Evolutionary conservation across 1,284 basidiomycete species (phyloP).

Genomic region (Sparassis latifolia): DNA sequence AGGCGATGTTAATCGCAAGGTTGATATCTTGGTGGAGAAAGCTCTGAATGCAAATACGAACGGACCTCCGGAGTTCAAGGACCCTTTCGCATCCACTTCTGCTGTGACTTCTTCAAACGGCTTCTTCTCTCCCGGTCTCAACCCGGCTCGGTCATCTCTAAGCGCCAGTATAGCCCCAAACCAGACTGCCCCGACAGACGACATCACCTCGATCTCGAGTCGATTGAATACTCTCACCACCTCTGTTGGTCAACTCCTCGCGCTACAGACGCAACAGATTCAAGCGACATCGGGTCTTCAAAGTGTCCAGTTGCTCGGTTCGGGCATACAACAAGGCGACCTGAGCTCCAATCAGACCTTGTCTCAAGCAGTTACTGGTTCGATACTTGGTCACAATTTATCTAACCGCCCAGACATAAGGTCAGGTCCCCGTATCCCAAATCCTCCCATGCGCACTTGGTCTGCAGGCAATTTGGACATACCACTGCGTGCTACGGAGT

Average conservation of each 20-base stretch:
- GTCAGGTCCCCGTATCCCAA: conserved; percentile 48
- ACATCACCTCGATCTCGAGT: conserved; percentile 73
- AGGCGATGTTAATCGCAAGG: conserved; percentile 67
- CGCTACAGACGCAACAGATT: conserved; percentile 67
- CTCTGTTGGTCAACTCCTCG: conserved; percentile 81
- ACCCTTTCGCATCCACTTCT: conserved; percentile 55
- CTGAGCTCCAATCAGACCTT: conserved; percentile 43
- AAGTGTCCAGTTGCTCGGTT: conserved; percentile 33
- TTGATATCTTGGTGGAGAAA: conserved; percentile 70
- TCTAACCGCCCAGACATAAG: conserved; percentile 56
- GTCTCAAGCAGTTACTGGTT: conserved; percentile 31
- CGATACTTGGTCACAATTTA: conserved; percentile 47
- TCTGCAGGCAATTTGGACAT: conserved; percentile 72
- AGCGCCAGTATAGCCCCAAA: conserved; percentile 59
- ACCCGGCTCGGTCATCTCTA: conserved; percentile 53
- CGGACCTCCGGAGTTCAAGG: conserved; percentile 65
- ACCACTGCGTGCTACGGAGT: conserved; percentile 44
- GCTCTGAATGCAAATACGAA: conserved; percentile 32
- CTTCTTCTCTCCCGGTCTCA: conserved; percentile 29
- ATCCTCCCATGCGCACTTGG: conserved; percentile 73
- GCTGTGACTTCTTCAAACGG: conserved; percentile 20
- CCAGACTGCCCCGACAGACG: conserved; percentile 57
- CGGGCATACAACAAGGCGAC: conserved; percentile 41
- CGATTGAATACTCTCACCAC: conserved; percentile 77
- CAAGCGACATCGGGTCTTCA: conserved; percentile 35